These are phyloP conservation scores for Exophiala sideris DNA, from an alignment of 2,329 filamentous ascomycete species.

Conservation along the genomic window DNA sequence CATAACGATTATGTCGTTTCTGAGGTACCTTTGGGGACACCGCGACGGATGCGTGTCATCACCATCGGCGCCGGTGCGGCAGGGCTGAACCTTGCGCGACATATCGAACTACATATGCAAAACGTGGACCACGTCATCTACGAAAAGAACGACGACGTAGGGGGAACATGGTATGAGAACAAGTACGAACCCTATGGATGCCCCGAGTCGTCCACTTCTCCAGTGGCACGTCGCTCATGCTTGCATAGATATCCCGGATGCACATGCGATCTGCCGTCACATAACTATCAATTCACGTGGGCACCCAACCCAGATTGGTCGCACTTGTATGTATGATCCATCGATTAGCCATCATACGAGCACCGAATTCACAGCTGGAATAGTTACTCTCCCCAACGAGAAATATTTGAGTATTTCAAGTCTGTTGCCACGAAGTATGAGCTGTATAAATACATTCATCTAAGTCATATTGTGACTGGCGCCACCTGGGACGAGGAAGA, in stretches of 20 bases:
- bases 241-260: slow-evolving; percentile 37
- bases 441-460: slow-evolving; percentile 29
- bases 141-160: slow-evolving; percentile 32
- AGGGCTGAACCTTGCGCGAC: slow-evolving; percentile 11
- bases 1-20: background rate
- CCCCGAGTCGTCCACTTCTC: no score
- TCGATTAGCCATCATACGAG: no score
- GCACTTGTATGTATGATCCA: slow-evolving; percentile 24
- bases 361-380: no score
- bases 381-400: no score
- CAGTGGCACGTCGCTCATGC: no score
- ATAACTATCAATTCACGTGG: slow-evolving; percentile 23
- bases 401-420: slow-evolving; percentile 33
- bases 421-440: slow-evolving; percentile 26
- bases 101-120: slow-evolving; percentile 1
- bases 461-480: slow-evolving; percentile 30
- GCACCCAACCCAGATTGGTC: slow-evolving; percentile 24
- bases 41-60: slow-evolving; percentile 1
- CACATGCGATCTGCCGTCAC: slow-evolving; percentile 44
- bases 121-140: slow-evolving; percentile 29
- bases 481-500: slow-evolving; percentile 32
- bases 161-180: slow-evolving; percentile 35
- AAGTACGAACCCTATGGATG: slow-evolving; percentile 20
- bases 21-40: background rate
- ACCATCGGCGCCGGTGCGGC: slow-evolving; percentile 14